Evolutionary conservation across 768 basidiomycete species (phyloP), one percentile per base, ranked within the genome.

Genomic region (Rhizopogon vesiculosus): DNA sequence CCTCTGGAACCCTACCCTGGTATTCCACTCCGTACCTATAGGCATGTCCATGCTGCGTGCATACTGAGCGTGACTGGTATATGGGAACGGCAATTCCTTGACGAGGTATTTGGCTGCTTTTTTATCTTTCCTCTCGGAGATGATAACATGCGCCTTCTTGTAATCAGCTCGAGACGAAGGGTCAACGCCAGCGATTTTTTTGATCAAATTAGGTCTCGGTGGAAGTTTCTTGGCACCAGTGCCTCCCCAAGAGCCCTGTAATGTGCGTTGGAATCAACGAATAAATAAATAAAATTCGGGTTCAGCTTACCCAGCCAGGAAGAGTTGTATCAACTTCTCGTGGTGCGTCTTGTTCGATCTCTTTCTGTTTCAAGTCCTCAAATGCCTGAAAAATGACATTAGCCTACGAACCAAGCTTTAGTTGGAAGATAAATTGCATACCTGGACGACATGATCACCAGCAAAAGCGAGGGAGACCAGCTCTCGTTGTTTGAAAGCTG

Each of bases 391-490:
- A 15, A 25, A 41, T 28, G 52, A 45, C 55, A 48, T 50, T 28
- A 48, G 42, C 44, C 38, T 3, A 9, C 10, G 10, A 18, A 49
- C 19, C 51, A 25, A 18, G 7, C 12, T 3, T 16, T 35, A 31
- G 12, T 9, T 5, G 2, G 5, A 18, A 18, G 13, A 43, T 10
- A 40, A 3, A 1, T 7, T 29, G 65, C 85, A 35, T 63, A 93
- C 93, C 72, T 89, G 85, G 6, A 97, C 85, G 33, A 98, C 96
- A 60, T 98, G 92, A 69, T 99, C 97, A 2, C 93, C 95, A 1
- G 95, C 96, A 74, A 99, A 99, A 0, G 97, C 97, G 53, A 85
- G 84, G 1, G 94, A 91, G 12, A 99, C 94, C 12, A 98, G 77
- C 61, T 98, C 93, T 40, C 91, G 80, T 69, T 98, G 96, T 67